These are phyloP conservation scores for Plasmodium reichenowi DNA, from an alignment of 169 alveolate species.

Conservation along the genomic window DNA sequence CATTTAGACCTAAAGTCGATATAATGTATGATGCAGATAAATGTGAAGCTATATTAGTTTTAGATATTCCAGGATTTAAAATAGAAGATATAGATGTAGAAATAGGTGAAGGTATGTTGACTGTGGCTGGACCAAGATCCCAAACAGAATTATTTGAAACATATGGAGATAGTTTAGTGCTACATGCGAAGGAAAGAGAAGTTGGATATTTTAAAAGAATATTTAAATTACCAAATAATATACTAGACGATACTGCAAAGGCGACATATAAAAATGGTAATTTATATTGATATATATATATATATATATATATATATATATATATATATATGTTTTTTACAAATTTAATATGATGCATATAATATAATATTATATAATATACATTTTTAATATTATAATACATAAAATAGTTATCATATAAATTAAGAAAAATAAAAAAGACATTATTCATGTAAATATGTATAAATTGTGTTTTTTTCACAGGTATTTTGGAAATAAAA, in stretches of 20 bases:
- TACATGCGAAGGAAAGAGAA: conserved; percentile 86
- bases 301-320: too few relatives aligned
- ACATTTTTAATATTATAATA: too few relatives aligned
- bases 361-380: too few relatives aligned
- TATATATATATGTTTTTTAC: too few relatives aligned
- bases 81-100: conserved; percentile 82
- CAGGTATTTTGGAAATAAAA: conserved; percentile 64
- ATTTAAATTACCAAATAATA: conserved; percentile 86
- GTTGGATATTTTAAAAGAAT: conserved; percentile 87
- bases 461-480: background rate
- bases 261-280: conserved; percentile 85
- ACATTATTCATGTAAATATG: background rate
- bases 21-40: conserved; percentile 84
- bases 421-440: too few relatives aligned
- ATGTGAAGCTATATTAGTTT: conserved; percentile 78
- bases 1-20: conserved; percentile 87
- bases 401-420: too few relatives aligned
- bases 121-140: conserved; percentile 83
- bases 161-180: conserved; percentile 83
- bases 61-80: conserved; percentile 87
- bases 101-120: conserved; percentile 84
- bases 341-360: too few relatives aligned
- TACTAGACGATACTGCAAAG: conserved; percentile 80
- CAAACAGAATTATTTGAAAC: conserved; percentile 86
- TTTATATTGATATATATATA: too few relatives aligned